Evolutionary conservation across 805 yeast species (phyloP), one percentile per base, ranked within the genome.

Genomic region (Henningerozyma blattae): DNA sequence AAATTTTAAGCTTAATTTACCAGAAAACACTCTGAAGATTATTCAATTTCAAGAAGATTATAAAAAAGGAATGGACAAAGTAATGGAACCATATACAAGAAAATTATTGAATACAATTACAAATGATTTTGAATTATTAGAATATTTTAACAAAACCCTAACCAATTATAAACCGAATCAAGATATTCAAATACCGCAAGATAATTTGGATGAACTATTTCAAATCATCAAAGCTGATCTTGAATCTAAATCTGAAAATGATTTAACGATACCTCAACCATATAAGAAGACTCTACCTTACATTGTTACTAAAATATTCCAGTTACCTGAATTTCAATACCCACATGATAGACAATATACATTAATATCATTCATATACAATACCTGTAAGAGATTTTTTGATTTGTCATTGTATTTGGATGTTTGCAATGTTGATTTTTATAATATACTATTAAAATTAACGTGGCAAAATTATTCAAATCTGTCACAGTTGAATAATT

Each of bases 401-500:
- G 54, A 54, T 27, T 31, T 54, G 1, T 41, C 52, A 3, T 36
- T 52, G 27, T 55, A 55, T 33, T 31, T 55, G 34, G 47, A 46
- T 32, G 43, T 54, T 28, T 54, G 59, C 38, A 48, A 45, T 28
- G 44, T 46, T 2, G 56, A 46, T 22, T 49, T 55, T 31, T 55
- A 55, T 40, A 55, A 55, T 33, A 18, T 46, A 9, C 34, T 55
- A n/a, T 19, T 55, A 12, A 37, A 45, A 22, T 36, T 45, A n/a
- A 38, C 52, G 4, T 55, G 60, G 60, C 44, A 41, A 4, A 48
- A 50, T 29, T 52, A 35, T 33, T 42, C 43, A 19, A 55, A 54
- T 5, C 34, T 53, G 13, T 34, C 36, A 18, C 44, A 39, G 29
- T 33, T 46, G 26, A 37, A 34, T 22, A 43, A 42, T 14, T 18